Evolutionary conservation across 2,329 filamentous ascomycete species (phyloP).

Genomic region (Venturia carpophila): DNA sequence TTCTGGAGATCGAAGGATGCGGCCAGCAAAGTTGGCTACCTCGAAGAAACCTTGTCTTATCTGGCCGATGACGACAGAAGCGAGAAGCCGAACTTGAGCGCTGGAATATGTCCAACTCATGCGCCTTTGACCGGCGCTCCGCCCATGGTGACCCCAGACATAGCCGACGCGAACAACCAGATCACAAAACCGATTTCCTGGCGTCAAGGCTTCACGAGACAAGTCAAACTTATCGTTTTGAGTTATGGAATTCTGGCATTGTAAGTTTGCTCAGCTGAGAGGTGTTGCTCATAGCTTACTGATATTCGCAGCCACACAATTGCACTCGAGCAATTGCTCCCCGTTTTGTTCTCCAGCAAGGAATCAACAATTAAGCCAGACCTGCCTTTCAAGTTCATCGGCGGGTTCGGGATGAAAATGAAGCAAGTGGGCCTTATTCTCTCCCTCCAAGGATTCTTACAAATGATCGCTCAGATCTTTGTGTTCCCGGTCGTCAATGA

Average conservation of each 20-base stretch:
- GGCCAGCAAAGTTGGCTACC: slow-evolving; percentile 35
- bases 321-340: slow-evolving; percentile 88
- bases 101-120: background rate
- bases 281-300: background rate
- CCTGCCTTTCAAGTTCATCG: slow-evolving; percentile 81
- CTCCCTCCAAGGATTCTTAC: slow-evolving; percentile 80
- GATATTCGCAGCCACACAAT: slow-evolving; percentile 72
- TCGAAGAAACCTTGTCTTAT: slow-evolving; percentile 55
- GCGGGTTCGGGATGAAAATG: slow-evolving; percentile 75
- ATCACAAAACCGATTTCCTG: slow-evolving; percentile 23
- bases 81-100: slow-evolving; percentile 39
- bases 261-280: slow-evolving; percentile 49
- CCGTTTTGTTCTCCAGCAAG: slow-evolving; percentile 76
- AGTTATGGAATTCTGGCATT: slow-evolving; percentile 91
- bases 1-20: background rate
- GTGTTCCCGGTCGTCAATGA: slow-evolving; percentile 72
- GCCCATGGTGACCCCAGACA: slow-evolving; percentile 34
- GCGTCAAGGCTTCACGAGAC: slow-evolving; percentile 66
- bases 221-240: slow-evolving; percentile 78
- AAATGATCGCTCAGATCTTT: slow-evolving; percentile 76
- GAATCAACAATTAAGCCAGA: slow-evolving; percentile 42
- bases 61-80: slow-evolving; percentile 49
- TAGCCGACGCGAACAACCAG: background rate
- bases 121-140: background rate
- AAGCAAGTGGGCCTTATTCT: slow-evolving; percentile 83